These are phyloP conservation scores for Aspergillus ellipticus DNA, from an alignment of 495 filamentous ascomycete species.

Conservation along the genomic window DNA sequence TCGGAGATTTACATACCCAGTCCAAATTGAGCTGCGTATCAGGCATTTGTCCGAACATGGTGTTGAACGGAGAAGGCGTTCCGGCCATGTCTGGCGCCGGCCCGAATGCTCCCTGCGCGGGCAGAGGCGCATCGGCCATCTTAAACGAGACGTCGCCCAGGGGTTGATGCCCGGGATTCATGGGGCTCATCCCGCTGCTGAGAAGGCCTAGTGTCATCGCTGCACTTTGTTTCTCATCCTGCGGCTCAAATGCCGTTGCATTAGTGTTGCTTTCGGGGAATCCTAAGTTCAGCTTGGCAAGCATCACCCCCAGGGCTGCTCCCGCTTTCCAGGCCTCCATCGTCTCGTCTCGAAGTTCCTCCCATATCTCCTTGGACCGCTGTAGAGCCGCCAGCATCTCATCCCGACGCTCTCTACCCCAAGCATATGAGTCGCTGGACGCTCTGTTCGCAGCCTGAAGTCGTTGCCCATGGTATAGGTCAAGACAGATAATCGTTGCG, in stretches of 20 bases:
- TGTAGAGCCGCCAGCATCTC: conserved; percentile 75
- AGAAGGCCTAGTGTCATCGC: conserved; percentile 82
- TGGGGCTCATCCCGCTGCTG: conserved; percentile 65
- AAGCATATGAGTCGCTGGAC: conserved; percentile 58
- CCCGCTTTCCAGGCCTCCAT: conserved; percentile 87
- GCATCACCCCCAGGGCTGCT: conserved; percentile 72
- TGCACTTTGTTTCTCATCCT: conserved; percentile 56
- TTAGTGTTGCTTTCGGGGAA: conserved; percentile 23
- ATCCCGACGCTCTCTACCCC: conserved; percentile 63
- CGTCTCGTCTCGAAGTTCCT: conserved; percentile 65
- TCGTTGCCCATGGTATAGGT: conserved; percentile 54
- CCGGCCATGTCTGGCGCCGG: conserved; percentile 34
- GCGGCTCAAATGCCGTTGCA: conserved; percentile 25
- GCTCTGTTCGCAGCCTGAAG: conserved; percentile 34
- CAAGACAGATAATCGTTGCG: conserved; percentile 83
- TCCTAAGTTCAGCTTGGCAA: conserved; percentile 62
- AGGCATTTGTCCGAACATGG: conserved; percentile 55
- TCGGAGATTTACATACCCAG: conserved; percentile 58
- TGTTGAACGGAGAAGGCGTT: conserved; percentile 49
- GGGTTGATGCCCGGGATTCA: conserved; percentile 37
- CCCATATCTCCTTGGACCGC: conserved; percentile 73
- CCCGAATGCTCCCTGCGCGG: conserved; percentile 32
- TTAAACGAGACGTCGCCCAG: conserved; percentile 33
- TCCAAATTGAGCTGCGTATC: conserved; percentile 68
- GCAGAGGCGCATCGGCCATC: conserved; percentile 29